Evolutionary conservation across 495 filamentous ascomycete genomes (phyloP).

Genomic region (Ascodesmis nigricans): DNA sequence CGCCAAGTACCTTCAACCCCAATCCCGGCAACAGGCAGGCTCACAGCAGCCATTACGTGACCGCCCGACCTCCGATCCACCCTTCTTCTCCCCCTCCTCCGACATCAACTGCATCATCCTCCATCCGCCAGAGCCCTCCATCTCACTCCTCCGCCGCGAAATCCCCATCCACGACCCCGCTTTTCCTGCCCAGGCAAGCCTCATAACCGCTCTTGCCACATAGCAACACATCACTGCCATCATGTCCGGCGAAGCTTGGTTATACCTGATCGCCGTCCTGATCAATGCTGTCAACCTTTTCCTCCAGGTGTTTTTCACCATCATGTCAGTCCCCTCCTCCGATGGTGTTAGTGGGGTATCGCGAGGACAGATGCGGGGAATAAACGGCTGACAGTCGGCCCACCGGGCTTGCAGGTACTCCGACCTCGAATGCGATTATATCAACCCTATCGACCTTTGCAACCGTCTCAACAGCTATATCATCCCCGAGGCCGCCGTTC

Average conservation of each 20-base stretch:
- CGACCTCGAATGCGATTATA: conserved; percentile 55
- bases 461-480: conserved; percentile 99
- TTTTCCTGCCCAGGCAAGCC: background rate
- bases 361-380: background rate
- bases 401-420: conserved; percentile 16
- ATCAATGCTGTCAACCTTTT: conserved; percentile 99
- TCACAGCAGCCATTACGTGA: conserved; percentile 5
- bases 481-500: conserved; percentile 92
- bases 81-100: background rate
- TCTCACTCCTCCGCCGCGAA: background rate
- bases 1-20: conserved; percentile 3
- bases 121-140: too few species aligned
- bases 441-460: conserved; percentile 99
- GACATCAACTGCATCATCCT: conserved; percentile 1
- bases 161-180: background rate
- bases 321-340: conserved; percentile 42
- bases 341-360: conserved; percentile 1
- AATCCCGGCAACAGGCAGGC: conserved; percentile 1
- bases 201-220: background rate
- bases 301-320: conserved; percentile 99
- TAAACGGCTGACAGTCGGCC: background rate
- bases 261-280: conserved; percentile 93
- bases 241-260: conserved; percentile 98
- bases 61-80: background rate
- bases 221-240: conserved; percentile 25